These are phyloP conservation scores for Pharus latifolius DNA, from an alignment of 176 grass and related monocot species.

Conservation along the genomic window DNA sequence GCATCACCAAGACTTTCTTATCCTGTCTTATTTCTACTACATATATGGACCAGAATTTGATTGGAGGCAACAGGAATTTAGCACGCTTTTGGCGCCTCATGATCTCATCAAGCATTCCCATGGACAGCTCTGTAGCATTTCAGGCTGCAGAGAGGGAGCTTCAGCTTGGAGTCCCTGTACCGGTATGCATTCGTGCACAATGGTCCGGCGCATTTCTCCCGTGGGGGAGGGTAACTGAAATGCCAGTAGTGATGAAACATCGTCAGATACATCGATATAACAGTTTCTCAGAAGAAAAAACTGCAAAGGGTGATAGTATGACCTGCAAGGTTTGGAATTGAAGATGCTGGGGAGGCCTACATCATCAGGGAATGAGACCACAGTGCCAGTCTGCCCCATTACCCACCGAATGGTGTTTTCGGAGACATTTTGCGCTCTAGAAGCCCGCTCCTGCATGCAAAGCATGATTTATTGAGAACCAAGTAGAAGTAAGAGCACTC, in stretches of 20 bases:
- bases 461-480: background rate
- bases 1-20: background rate
- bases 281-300: background rate
- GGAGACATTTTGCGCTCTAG: slow-evolving; percentile 26
- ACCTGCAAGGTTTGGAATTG: slow-evolving; percentile 63
- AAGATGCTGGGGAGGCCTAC: slow-evolving; percentile 83
- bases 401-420: slow-evolving; percentile 53
- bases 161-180: slow-evolving; percentile 66
- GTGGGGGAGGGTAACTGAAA: slow-evolving; percentile 56
- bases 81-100: background rate
- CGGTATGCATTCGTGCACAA: slow-evolving; percentile 43
- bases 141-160: slow-evolving; percentile 73
- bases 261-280: background rate
- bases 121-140: slow-evolving; percentile 55
- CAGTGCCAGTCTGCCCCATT: slow-evolving; percentile 52
- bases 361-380: slow-evolving; percentile 66
- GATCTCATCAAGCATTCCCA: slow-evolving; percentile 21
- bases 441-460: slow-evolving; percentile 44
- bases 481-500: background rate
- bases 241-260: background rate
- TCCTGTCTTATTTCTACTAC: background rate
- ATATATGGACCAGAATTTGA: background rate
- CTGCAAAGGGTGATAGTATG: background rate
- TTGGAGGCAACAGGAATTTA: background rate
- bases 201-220: slow-evolving; percentile 64